These are phyloP conservation scores for Camelina laxa DNA, from an alignment of 345 rosid genomes.

Conservation along the genomic window DNA sequence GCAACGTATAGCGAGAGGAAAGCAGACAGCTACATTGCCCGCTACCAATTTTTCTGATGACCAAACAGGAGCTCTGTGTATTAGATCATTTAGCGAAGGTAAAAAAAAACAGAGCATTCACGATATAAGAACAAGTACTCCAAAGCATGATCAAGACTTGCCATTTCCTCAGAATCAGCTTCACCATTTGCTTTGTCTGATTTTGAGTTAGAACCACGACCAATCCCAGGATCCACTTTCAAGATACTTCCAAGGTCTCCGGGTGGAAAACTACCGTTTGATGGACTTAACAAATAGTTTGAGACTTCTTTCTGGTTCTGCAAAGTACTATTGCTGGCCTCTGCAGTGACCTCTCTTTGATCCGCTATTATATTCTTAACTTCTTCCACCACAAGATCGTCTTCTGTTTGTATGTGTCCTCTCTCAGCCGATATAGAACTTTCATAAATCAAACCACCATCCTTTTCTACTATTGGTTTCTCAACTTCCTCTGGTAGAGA, in stretches of 20 bases:
- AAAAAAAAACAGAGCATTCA: conserved; percentile 19
- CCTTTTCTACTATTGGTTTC: conserved; percentile 48
- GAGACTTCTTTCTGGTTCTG: conserved; percentile 45
- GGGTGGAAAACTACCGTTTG: conserved; percentile 46
- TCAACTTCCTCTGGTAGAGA: conserved; percentile 65
- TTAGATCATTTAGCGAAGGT: conserved; percentile 20
- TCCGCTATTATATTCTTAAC: conserved; percentile 55
- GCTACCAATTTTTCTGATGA: conserved; percentile 16
- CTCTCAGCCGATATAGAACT: conserved; percentile 48
- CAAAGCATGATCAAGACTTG: conserved; percentile 49
- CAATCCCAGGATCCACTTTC: conserved; percentile 54
- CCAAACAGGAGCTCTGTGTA: background rate
- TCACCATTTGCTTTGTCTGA: conserved; percentile 52
- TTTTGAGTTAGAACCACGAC: conserved; percentile 48
- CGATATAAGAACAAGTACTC: conserved; percentile 29
- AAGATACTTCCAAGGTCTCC: conserved; percentile 46
- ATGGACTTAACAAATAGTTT: conserved; percentile 42
- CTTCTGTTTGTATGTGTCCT: conserved; percentile 55
- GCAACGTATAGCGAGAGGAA: conserved; percentile 18
- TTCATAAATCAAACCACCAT: conserved; percentile 43
- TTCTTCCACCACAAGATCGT: conserved; percentile 71
- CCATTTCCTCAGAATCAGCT: conserved; percentile 60
- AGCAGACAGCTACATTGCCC: conserved; percentile 12
- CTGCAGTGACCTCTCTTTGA: conserved; percentile 45
- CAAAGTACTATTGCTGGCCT: conserved; percentile 41